Base-by-base conservation (phyloP, 1,284 basidiomycete species). In the Ustilago curta region DNA sequence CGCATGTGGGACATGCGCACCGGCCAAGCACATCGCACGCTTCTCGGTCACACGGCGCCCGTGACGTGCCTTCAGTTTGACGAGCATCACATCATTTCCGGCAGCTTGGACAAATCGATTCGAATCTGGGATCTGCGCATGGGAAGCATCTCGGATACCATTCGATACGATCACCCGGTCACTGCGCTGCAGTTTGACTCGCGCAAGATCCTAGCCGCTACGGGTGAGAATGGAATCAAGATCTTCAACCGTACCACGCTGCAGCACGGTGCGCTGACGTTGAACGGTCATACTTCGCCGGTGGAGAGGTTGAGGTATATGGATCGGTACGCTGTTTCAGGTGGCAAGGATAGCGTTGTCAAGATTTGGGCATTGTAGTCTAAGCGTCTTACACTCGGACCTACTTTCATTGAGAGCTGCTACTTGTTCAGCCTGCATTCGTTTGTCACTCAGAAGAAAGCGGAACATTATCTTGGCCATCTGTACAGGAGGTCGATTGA, bases 1-100 rank as follows among this genome's bases (percentile, higher is more conserved):
- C 88, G 97, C 67, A 97, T 99, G 94, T 99, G 97, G 97, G 97
- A 99, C 84, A 66, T 99, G 95, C 91, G 97, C 43, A 99, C 96
- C 43, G 97, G 97, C 5, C 96, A 99, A 85, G 92, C 95, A 14
- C 95, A 98, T 86, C 88, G 97, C 44, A 97, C 95, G 9, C 87
- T 99, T 52, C 87, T 93, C 25, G 97, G 96, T 7, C 97, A 99
- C 85, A 97, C 94, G 1, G 93, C 89, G 0, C 95, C 97, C 4
- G 91, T 99, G 51, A 98, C 94, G 2, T 94, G 91, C 81, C 87
- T 99, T 21, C 97, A 99, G 84, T 99, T 99, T 81, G 97, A 99
- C 87, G 95, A 99, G 87, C 88, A 92, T 64, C 91, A 97, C 85
- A 91, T 98, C 78, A 91, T 93, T 55, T 95, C 91, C 54, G 96